phyloP scores from a whole-genome alignment of 768 basidiomycete genomes.

The Symmetrospora coprosmae region DNA sequence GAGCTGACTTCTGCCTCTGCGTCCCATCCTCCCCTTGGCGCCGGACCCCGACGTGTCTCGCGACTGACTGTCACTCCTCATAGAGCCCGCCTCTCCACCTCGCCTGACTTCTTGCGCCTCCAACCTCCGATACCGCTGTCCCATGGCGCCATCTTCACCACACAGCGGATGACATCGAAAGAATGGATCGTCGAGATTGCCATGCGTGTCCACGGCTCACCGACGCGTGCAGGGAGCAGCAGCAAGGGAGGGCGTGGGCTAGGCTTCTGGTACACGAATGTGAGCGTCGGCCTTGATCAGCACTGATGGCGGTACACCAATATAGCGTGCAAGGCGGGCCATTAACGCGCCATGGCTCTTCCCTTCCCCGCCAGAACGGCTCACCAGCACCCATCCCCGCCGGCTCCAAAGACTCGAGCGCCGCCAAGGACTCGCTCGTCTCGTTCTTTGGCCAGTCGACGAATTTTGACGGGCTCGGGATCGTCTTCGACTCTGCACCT shows the following conservation, averaged over 20 bases:
- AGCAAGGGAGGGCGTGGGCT: slow-evolving; percentile 29
- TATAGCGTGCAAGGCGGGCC: background rate
- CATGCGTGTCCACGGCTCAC: slow-evolving; percentile 29
- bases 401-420: background rate
- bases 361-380: slow-evolving; percentile 9
- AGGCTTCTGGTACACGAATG: slow-evolving; percentile 32
- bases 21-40: too few relatives aligned
- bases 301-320: too few relatives aligned
- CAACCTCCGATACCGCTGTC: slow-evolving; percentile 31
- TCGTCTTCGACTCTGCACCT: slow-evolving; percentile 31
- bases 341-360: slow-evolving; percentile 14
- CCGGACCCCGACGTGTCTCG: background rate
- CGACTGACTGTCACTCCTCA: too few relatives aligned
- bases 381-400: slow-evolving; percentile 16
- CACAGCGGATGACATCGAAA: slow-evolving; percentile 11
- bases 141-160: slow-evolving; percentile 29
- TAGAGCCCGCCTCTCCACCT: slow-evolving; percentile 28
- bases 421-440: slow-evolving; percentile 23
- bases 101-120: slow-evolving; percentile 31
- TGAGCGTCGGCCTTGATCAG: background rate
- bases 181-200: slow-evolving; percentile 34
- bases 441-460: slow-evolving; percentile 30
- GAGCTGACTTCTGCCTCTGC: background rate
- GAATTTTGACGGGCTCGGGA: slow-evolving; percentile 32
- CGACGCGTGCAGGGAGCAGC: slow-evolving; percentile 9